A percentile compares a stretch with the other conserved stretches of the same genome.
Evolutionary conservation across 331 rosid genomes (phyloP).

Genomic region (Pyracantha coccinea): DNA sequence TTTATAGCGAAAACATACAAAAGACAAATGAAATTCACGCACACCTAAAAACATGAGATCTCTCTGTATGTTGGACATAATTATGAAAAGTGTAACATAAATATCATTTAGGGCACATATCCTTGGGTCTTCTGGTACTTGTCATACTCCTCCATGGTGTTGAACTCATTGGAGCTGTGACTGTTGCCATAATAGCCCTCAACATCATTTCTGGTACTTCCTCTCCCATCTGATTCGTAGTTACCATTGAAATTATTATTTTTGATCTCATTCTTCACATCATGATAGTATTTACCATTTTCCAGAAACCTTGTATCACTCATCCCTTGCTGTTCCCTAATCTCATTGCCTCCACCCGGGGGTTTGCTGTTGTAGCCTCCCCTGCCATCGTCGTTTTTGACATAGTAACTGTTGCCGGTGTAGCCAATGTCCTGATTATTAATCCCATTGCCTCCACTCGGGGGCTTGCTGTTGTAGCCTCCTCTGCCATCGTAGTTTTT

Average conservation of each 20-base stretch:
- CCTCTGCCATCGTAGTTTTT: background rate
- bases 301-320: slow-evolving; percentile 72
- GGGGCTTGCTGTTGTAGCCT: too few relatives aligned
- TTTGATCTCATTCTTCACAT: slow-evolving; percentile 20
- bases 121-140: slow-evolving; percentile 46
- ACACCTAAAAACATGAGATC: background rate
- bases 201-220: slow-evolving; percentile 11
- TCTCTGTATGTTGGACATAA: background rate
- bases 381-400: background rate
- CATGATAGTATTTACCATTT: slow-evolving; percentile 44
- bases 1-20: background rate
- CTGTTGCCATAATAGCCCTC: slow-evolving; percentile 16
- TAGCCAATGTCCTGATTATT: slow-evolving; percentile 30
- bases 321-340: slow-evolving; percentile 52
- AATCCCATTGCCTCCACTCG: slow-evolving; percentile 16
- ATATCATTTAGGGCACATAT: slow-evolving; percentile 33
- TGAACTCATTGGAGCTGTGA: slow-evolving; percentile 45
- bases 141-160: slow-evolving; percentile 75
- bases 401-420: background rate
- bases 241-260: slow-evolving; percentile 12
- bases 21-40: background rate
- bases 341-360: background rate
- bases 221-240: slow-evolving; percentile 26
- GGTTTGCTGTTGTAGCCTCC: too few relatives aligned
- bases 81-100: background rate